phyloP scores from a whole-genome alignment of 768 basidiomycete genomes.

The Termitomyces sp. region DNA sequence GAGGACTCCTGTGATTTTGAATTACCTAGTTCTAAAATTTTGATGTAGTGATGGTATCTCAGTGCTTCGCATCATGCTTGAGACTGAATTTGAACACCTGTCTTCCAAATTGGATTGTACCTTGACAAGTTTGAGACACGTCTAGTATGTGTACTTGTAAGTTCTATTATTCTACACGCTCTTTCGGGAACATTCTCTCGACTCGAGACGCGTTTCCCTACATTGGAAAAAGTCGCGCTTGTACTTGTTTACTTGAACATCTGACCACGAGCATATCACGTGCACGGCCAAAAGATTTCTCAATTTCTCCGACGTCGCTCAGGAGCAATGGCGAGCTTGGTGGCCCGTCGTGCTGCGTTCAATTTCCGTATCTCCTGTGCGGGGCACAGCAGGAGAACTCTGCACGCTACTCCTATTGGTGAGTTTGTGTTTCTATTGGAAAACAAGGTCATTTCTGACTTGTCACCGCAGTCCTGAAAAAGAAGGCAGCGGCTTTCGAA shows the following conservation, averaged over 20 bases:
- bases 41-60: background rate
- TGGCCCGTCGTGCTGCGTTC: background rate
- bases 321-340: slow-evolving; percentile 6
- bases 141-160: background rate
- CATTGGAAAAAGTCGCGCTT: background rate
- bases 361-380: background rate
- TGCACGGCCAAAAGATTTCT: background rate
- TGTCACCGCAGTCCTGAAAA: slow-evolving; percentile 4
- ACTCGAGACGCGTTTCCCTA: background rate
- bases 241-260: background rate
- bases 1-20: background rate
- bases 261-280: background rate
- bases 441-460: background rate
- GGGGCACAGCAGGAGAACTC: background rate
- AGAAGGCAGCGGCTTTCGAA: slow-evolving; percentile 6
- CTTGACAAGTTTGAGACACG: background rate
- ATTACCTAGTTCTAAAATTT: too few species aligned
- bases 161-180: too few species aligned
- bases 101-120: background rate
- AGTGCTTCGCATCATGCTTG: background rate
- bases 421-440: background rate
- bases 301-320: background rate
- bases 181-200: too few species aligned
- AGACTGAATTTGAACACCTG: background rate
- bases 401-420: slow-evolving; percentile 8